Percentiles rank a stretch among this genome's conserved stretches.
Evolutionary conservation across 2,329 filamentous ascomycete species (phyloP).

Genomic region (Myriosclerotinia scirpicola): DNA sequence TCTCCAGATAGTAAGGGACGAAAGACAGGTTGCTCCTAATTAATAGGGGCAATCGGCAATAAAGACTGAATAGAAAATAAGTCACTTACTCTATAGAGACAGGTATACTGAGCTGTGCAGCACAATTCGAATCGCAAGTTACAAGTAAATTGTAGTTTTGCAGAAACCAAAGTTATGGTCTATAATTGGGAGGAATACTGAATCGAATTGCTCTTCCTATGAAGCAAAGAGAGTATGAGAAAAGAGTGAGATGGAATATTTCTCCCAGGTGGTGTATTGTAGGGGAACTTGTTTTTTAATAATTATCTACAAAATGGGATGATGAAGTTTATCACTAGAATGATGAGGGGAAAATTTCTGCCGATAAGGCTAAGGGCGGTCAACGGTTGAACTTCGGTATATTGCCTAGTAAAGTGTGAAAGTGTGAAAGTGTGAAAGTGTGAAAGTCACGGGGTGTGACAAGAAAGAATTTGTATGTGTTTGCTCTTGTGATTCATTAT

Average conservation of each 20-base stretch:
- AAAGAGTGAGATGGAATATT: not conserved
- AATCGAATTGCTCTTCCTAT: not conserved
- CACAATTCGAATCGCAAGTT: conserved; percentile 4
- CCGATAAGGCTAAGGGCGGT: not conserved
- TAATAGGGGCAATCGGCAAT: too few relatives aligned
- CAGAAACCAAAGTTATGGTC: conserved; percentile 3
- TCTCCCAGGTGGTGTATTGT: not conserved
- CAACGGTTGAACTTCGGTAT: not conserved
- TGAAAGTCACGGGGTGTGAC: too few relatives aligned
- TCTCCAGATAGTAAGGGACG: not conserved
- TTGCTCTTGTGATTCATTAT: too few relatives aligned
- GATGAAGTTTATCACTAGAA: not conserved
- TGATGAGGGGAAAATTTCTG: conserved; percentile 9
- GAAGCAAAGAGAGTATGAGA: not conserved
- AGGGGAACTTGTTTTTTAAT: not conserved
- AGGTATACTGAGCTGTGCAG: not conserved
- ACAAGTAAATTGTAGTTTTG: not conserved
- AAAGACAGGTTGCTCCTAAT: not conserved
- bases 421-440: too few relatives aligned
- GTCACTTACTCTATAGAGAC: not conserved
- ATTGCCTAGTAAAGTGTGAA: too few relatives aligned
- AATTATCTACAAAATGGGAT: not conserved
- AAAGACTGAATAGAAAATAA: not conserved
- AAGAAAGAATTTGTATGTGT: too few relatives aligned
- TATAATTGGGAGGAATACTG: not conserved